A percentile compares a stretch with the other conserved stretches of the same genome.
Evolutionary conservation across 192 early-diverging fungal genomes (phyloP).

Genomic region (Pilaira anomala): DNA sequence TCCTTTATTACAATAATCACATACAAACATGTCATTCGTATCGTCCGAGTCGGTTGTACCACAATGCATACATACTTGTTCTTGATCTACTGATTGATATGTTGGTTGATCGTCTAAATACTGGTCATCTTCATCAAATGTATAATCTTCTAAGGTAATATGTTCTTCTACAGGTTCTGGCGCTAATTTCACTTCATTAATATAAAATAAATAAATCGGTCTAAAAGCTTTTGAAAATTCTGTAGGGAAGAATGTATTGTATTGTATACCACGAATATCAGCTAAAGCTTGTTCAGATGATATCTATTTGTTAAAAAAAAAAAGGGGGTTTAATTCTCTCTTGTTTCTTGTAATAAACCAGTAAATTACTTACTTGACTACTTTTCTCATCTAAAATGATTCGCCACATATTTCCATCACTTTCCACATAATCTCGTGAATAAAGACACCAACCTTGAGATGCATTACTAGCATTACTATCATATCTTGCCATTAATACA

Average conservation of each 20-base stretch:
- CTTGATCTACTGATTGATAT: conserved; percentile 1
- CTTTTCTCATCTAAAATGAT: conserved; percentile 2
- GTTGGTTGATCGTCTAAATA: conserved; percentile 4
- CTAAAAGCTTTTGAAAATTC: not conserved
- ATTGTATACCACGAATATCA: conserved; percentile 13
- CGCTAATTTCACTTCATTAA: not conserved
- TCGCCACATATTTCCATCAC: conserved; percentile 8
- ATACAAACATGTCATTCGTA: conserved; percentile 23
- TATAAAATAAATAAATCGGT: conserved; percentile 19
- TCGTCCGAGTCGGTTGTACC: conserved; percentile 8
- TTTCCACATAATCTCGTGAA: conserved; percentile 6
- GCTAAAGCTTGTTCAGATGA: conserved; percentile 16
- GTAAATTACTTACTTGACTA: too few species aligned
- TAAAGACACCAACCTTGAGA: conserved; percentile 8
- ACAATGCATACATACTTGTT: conserved; percentile 16
- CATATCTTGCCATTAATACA: conserved; percentile 14
- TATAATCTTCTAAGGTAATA: conserved; percentile 22
- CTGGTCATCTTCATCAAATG: conserved; percentile 13
- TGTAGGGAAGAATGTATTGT: not conserved
- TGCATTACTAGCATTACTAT: not conserved
- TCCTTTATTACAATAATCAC: conserved; percentile 20
- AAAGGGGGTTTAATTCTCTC: too few species aligned
- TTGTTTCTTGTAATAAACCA: too few species aligned
- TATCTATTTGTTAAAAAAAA: too few species aligned
- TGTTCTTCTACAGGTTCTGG: conserved; percentile 2